A percentile compares a stretch with the other conserved stretches of the same genome.
Conservation (phyloP, 73 alveolate genomes). For the Blepharisma stoltei region DNA sequence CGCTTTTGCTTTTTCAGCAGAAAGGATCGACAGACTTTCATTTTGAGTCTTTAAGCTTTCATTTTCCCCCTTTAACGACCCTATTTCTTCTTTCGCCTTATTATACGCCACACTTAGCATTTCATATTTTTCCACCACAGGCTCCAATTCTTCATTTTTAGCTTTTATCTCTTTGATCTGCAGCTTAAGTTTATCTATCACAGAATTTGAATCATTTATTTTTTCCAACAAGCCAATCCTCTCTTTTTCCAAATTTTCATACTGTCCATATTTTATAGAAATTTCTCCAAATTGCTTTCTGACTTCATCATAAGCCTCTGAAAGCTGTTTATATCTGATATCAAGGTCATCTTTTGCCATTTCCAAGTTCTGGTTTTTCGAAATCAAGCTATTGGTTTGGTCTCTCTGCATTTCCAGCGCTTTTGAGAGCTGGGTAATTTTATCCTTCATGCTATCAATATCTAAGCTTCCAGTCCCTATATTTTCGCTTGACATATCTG, state of each 20-base stretch:
- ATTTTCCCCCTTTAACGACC: not conserved
- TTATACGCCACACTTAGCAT: not conserved
- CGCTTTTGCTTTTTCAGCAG: not conserved
- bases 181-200: not conserved
- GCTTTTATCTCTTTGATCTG: not conserved
- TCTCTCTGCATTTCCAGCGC: conserved; percentile 19
- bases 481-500: not conserved
- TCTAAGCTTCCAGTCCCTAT: not conserved
- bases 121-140: not conserved
- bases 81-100: not conserved
- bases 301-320: not conserved
- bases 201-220: not conserved
- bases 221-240: not conserved
- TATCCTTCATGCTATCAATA: conserved; percentile 2
- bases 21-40: not conserved
- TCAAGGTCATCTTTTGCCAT: not conserved
- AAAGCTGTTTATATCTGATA: not conserved
- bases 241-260: not conserved
- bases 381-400: not conserved
- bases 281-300: not conserved
- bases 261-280: not conserved
- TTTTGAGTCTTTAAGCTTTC: not conserved
- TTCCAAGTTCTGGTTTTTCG: not conserved
- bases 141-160: not conserved
- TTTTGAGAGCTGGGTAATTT: not conserved